Percentiles rank a stretch among this genome's conserved stretches.
phyloP scores from a whole-genome alignment of 768 basidiomycete genomes.

The Mrakia frigida region DNA sequence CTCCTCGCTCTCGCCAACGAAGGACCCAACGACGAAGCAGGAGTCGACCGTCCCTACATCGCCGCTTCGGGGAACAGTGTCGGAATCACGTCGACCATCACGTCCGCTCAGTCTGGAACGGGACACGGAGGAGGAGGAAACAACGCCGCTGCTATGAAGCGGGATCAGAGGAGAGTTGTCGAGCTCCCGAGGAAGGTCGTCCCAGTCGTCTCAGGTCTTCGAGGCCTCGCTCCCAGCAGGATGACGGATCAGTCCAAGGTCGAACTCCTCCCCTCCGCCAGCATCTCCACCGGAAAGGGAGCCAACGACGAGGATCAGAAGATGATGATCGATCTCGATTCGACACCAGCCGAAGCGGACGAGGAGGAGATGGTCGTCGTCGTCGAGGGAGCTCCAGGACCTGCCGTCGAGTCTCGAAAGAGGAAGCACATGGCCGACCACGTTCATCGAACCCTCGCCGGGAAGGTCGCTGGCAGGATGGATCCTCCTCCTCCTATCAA shows the following conservation, averaged over 20 bases:
- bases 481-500: constrained; percentile 33
- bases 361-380: constrained; percentile 23
- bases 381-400: constrained; percentile 26
- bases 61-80: constrained; percentile 96
- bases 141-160: constrained; percentile 30
- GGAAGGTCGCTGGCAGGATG: constrained; percentile 17
- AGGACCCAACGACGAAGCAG: constrained; percentile 8
- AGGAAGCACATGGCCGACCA: constrained; percentile 36
- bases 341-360: not conserved
- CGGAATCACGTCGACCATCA: constrained; percentile 80
- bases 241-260: constrained; percentile 33
- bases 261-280: constrained; percentile 21
- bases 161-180: constrained; percentile 39
- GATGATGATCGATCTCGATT: constrained; percentile 24
- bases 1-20: constrained; percentile 21
- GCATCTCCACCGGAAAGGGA: not conserved
- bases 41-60: constrained; percentile 51
- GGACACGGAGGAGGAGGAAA: constrained; percentile 34
- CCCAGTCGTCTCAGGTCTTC: constrained; percentile 17
- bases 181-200: constrained; percentile 43
- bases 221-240: constrained; percentile 20
- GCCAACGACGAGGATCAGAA: constrained; percentile 24
- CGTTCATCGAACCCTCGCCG: constrained; percentile 34
- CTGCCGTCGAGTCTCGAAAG: constrained; percentile 5
- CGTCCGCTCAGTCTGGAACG: constrained; percentile 53